phyloP scores from a whole-genome alignment of 225 moss, liverwort and hornwort genomes.

The Lunularia cruciata region DNA sequence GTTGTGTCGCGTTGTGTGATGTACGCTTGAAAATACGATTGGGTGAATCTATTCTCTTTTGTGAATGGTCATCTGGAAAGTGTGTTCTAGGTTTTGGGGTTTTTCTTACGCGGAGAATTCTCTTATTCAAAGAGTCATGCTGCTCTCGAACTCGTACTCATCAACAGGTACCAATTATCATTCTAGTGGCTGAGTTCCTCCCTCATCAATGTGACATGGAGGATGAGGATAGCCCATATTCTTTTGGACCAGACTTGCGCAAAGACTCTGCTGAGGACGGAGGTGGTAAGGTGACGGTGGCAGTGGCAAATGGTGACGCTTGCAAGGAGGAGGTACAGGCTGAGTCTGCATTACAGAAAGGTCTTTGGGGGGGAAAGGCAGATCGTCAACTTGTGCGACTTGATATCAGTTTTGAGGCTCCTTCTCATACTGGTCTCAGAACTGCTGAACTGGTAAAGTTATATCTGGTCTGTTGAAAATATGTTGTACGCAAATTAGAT shows the following conservation, averaged over 20 bases:
- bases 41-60: background rate
- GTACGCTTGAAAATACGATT: background rate
- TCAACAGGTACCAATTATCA: conserved; percentile 79
- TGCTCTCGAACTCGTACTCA: background rate
- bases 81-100: too few relatives aligned
- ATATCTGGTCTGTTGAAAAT: background rate
- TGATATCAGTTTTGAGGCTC: conserved; percentile 93
- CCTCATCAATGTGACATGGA: conserved; percentile 82
- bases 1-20: too few relatives aligned
- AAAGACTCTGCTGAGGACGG: conserved; percentile 23
- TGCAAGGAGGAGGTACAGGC: conserved; percentile 23
- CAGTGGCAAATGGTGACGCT: background rate
- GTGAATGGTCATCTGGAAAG: too few relatives aligned
- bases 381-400: conserved; percentile 80
- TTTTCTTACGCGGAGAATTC: too few relatives aligned
- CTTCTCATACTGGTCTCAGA: conserved; percentile 73
- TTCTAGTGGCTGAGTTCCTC: conserved; percentile 73
- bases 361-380: conserved; percentile 76
- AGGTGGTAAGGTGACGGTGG: background rate
- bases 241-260: conserved; percentile 46
- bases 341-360: conserved; percentile 48
- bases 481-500: too few relatives aligned
- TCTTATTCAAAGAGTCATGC: too few relatives aligned
- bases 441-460: conserved; percentile 74
- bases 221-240: conserved; percentile 42